These are phyloP conservation scores for Wallacemonas sp. DNA, from an alignment of 208 protist species.

Conservation along the genomic window DNA sequence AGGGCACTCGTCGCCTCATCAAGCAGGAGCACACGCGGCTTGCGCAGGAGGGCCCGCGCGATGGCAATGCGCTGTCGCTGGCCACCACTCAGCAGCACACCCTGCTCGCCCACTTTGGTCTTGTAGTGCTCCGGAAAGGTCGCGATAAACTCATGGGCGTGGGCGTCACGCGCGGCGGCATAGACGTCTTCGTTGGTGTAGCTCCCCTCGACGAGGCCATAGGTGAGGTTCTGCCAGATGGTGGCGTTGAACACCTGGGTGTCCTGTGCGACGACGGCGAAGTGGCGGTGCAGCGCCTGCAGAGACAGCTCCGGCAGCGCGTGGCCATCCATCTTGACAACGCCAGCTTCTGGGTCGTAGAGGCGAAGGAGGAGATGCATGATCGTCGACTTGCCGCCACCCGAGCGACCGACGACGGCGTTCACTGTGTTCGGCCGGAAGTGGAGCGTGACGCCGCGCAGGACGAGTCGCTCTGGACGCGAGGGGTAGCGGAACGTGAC, in stretches of 20 bases:
- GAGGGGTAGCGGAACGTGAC: conserved; percentile 14
- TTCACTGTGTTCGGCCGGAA: conserved; percentile 23
- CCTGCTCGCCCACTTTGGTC: conserved; percentile 78
- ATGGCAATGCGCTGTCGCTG: conserved; percentile 85
- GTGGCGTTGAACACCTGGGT: conserved; percentile 76
- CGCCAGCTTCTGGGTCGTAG: conserved; percentile 63
- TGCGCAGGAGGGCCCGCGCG: conserved; percentile 71
- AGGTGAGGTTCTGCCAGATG: conserved; percentile 78
- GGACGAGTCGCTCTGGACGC: neutral
- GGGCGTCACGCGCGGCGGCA: conserved; percentile 46
- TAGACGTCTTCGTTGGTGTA: conserved; percentile 41
- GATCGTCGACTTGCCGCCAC: conserved; percentile 56
- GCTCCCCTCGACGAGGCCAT: conserved; percentile 32
- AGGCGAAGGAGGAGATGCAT: conserved; percentile 69
- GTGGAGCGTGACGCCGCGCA: conserved; percentile 5
- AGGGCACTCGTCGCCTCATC: conserved; percentile 48
- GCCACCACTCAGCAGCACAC: conserved; percentile 70
- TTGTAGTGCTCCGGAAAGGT: conserved; percentile 52
- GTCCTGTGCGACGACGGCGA: conserved; percentile 84
- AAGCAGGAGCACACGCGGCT: conserved; percentile 62
- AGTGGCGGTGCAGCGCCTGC: conserved; percentile 41
- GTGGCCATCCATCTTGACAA: conserved; percentile 62
- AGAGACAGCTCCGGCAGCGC: conserved; percentile 45
- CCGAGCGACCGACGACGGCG: conserved; percentile 54
- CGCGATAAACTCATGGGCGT: conserved; percentile 53